Evolutionary conservation across 257 asterid species (phyloP), one percentile per base, ranked within the genome.

Genomic region (Nicotiana attenuata): DNA sequence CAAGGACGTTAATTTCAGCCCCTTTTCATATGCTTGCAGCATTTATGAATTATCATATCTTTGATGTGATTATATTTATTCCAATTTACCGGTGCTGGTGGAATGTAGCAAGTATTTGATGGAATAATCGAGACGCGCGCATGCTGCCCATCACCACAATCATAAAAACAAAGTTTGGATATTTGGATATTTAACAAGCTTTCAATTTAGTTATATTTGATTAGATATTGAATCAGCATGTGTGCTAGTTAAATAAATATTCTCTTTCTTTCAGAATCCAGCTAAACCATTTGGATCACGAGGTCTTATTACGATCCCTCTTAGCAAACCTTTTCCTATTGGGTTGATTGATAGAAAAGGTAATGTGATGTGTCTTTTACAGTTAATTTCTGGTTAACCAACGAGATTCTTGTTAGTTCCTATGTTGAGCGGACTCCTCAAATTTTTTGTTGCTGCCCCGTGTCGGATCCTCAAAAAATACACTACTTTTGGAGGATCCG

Each of bases 291-390:
- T 78, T 57, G 94, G 90, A 84, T 87, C 92, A 84, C 98, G 99
- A 52, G 99, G 99, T 17, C 65, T 93, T 56, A 87, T 96, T 76
- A 91, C 92, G 1, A 52, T 90, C 75, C 89, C 93, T 22, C 55
- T 91, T 65, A 57, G 87, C 86, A 85, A 94, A 83, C 96, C 97
- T 28, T 94, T 92, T 76, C 92, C 97, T n/a, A 41, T 90, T 76
- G 99, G 99, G 81, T 87, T 89, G 81, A 83, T 94, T 77, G 92
- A 91, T 33, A 88, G 86, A 76, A 83, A 85, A 88, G 97, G 99
- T 91, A 87, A 65, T 65, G 75, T 52, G 52, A 71, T 65, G 7
- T 65, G 52, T 63, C 22, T 80, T 10, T 19, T 65, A 65, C 53
- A 6, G 24, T 80, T 80, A 66, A 20, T 65, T 65, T 80, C 66